A percentile compares a stretch with the other conserved stretches of the same genome.
Evolutionary conservation across 331 rosid genomes (phyloP).

Genomic region (Arachis monticola): DNA sequence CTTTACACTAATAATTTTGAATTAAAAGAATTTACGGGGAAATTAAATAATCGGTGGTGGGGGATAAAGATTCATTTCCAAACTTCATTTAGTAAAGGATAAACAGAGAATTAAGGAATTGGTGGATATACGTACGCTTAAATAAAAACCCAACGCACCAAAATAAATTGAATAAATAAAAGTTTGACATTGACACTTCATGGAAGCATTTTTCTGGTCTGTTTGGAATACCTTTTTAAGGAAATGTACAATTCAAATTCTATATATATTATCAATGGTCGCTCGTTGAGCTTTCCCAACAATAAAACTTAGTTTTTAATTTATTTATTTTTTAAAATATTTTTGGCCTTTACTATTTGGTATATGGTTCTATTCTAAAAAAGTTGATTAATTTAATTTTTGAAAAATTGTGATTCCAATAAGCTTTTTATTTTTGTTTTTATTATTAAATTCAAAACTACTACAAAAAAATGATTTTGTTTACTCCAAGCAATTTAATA

Average conservation of each 20-base stretch:
- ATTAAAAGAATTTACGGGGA: conserved; percentile 1
- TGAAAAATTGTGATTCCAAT: no score
- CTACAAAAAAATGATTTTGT: no score
- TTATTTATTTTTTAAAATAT: no score
- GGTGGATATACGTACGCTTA: conserved; percentile 28
- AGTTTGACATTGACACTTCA: conserved; percentile 46
- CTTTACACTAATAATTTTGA: neutral
- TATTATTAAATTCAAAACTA: no score
- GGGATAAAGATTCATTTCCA: conserved; percentile 27
- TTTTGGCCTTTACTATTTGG: no score
- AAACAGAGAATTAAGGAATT: conserved; percentile 31
- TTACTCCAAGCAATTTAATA: no score
- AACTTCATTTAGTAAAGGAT: conserved; percentile 14
- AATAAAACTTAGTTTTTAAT: no score
- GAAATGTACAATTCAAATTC: conserved; percentile 9
- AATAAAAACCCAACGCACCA: conserved; percentile 2
- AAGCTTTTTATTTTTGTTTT: no score
- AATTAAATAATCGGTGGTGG: conserved; percentile 17
- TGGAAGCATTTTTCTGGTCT: conserved; percentile 37
- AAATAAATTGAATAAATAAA: neutral
- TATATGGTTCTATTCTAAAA: no score
- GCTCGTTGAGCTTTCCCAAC: neutral
- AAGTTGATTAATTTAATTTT: no score
- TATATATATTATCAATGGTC: neutral
- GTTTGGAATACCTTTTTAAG: conserved; percentile 38